Conservation (phyloP, 2,329 filamentous ascomycete genomes). For the Rutstroemia sp. region DNA sequence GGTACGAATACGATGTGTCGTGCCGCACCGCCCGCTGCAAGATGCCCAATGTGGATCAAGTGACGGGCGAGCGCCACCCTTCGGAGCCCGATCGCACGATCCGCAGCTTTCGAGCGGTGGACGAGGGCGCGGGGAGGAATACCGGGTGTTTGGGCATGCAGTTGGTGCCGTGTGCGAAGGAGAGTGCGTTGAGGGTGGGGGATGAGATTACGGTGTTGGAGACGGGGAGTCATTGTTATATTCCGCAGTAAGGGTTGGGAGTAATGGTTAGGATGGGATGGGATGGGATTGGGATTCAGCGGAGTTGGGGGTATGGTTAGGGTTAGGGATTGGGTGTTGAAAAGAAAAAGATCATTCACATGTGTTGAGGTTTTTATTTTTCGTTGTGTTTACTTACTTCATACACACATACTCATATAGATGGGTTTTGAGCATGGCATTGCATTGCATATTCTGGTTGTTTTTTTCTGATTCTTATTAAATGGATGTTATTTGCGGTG, state of each 20-base stretch:
- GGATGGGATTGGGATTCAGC: neutral
- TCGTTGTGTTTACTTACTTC: neutral
- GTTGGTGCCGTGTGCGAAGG: slow-evolving; percentile 45
- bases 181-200: slow-evolving; percentile 27
- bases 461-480: no score
- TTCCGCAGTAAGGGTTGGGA: neutral
- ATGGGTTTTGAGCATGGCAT: neutral
- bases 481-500: no score
- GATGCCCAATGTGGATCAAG: slow-evolving; percentile 61
- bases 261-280: neutral
- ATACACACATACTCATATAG: neutral
- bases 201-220: slow-evolving; percentile 12
- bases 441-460: no score
- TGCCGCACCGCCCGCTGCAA: slow-evolving; percentile 65
- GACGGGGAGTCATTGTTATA: slow-evolving; percentile 9
- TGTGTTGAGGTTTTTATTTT: neutral
- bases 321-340: neutral
- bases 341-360: no score
- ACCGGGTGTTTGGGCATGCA: slow-evolving; percentile 59
- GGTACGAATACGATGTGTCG: slow-evolving; percentile 50
- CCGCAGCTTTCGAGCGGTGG: slow-evolving; percentile 50
- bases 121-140: slow-evolving; percentile 46
- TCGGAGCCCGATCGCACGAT: slow-evolving; percentile 54
- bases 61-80: slow-evolving; percentile 25
- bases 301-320: neutral